These are phyloP conservation scores for Suhomyces vadensis DNA, from an alignment of 805 yeast genomes.

Conservation along the genomic window DNA sequence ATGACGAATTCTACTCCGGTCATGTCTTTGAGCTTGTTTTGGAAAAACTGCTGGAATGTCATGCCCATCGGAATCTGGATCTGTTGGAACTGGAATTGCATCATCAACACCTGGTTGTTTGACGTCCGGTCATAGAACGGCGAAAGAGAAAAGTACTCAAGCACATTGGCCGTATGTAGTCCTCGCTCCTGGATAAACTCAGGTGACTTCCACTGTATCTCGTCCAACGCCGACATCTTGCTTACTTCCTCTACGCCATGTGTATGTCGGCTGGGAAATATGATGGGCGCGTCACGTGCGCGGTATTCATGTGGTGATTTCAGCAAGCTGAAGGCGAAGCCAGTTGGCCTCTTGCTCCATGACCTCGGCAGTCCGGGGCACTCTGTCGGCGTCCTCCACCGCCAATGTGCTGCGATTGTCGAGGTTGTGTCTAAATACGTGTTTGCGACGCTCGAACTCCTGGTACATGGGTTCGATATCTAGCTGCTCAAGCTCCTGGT, in stretches of 20 bases:
- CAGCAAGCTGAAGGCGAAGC: slow-evolving; percentile 31
- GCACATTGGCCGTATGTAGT: slow-evolving; percentile 81
- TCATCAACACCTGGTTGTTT: slow-evolving; percentile 89
- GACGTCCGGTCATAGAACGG: slow-evolving; percentile 95
- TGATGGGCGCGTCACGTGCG: neutral
- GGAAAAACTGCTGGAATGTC: slow-evolving; percentile 40
- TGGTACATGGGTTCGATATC: slow-evolving; percentile 44
- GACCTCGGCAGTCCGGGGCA: slow-evolving; percentile 55
- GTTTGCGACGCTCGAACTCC: slow-evolving; percentile 31
- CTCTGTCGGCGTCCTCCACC: slow-evolving; percentile 51
- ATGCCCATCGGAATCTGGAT: slow-evolving; percentile 31
- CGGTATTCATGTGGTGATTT: neutral
- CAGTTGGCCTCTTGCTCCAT: slow-evolving; percentile 73
- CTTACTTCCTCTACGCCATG: too few relatives aligned
- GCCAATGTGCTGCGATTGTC: slow-evolving; percentile 18
- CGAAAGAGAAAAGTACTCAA: slow-evolving; percentile 89
- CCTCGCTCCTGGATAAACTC: slow-evolving; percentile 95
- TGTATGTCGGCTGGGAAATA: neutral
- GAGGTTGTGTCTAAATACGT: slow-evolving; percentile 1
- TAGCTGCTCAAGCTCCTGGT: slow-evolving; percentile 57
- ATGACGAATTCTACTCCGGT: slow-evolving; percentile 84
- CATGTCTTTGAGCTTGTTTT: slow-evolving; percentile 69
- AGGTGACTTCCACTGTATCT: slow-evolving; percentile 95
- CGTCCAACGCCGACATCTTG: slow-evolving; percentile 52
- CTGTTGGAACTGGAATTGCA: slow-evolving; percentile 87